Evolutionary conservation across 1,284 basidiomycete species (phyloP), one percentile per base, ranked within the genome.

Genomic region (Xerocomus amazonicus): DNA sequence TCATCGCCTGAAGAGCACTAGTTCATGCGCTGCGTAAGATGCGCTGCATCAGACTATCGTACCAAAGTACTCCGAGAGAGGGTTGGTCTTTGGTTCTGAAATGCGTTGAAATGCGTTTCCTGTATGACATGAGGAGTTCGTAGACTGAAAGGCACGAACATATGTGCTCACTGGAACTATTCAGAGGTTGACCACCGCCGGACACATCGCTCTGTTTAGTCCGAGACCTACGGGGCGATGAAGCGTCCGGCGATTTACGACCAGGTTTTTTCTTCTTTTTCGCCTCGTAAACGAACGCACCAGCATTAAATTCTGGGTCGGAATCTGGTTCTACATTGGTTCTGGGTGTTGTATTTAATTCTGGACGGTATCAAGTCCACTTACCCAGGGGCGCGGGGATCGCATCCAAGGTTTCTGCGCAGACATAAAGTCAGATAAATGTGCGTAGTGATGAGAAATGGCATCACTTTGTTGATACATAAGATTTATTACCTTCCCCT

Each of bases 251-350:
- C 16, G 61, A 46, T 28, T 48, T 55, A 16, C 48, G 52, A 48
- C 50, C 47, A 26, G 50, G 51, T 42, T 58, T 68, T 41, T 60
- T 63, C 50, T 68, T 69, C 55, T 63, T 65, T 50, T 59, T 66
- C 28, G 68, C 56, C 45, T 73, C 65, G 38, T 71, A 69, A 12
- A 74, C 50, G 45, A 74, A 76, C 4, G 58, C 47, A 0, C 78
- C 77, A 1, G 76, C 56, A 27, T 68, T 73, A 49, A 83, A 83
- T 50, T 84, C 81, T n/a, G 81, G 73, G 51, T 83, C 81, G 0
- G 75, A 71, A 50, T 80, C 81, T 56, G 54, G 53, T 45, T 67
- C 64, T 67, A 45, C 19, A 29, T 45, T 19, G 38, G 27, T n/a
- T 4, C 14, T 26, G n/a, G 39, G 47, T 12, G 48, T 17, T 4